A percentile compares a stretch with the other conserved stretches of the same genome.
Conservation (phyloP, 1,284 basidiomycete genomes). For the Papiliotrema laurentii region DNA sequence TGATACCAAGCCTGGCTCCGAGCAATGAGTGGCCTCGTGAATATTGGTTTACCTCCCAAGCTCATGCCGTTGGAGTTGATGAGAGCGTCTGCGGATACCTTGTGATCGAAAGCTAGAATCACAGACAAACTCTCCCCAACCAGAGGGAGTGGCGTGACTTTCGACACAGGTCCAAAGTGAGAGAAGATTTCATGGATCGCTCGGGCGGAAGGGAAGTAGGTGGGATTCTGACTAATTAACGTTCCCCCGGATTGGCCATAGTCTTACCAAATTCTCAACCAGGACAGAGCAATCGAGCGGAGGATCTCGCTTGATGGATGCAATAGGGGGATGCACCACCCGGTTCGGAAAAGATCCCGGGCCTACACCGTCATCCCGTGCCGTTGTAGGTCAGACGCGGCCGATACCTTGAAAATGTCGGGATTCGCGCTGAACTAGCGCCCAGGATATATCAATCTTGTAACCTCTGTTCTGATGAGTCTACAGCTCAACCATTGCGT, state of each 20-base stretch:
- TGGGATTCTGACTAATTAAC: constrained; percentile 30
- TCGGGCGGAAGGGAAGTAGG: constrained; percentile 28
- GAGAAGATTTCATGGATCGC: constrained; percentile 31
- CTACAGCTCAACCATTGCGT: background rate
- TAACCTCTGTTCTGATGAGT: constrained; percentile 30
- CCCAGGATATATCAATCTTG: constrained; percentile 44
- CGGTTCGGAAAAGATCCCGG: constrained; percentile 32
- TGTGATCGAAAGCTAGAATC: constrained; percentile 34
- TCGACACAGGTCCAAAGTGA: constrained; percentile 31
- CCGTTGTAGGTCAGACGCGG: background rate
- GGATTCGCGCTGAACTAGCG: constrained; percentile 40
- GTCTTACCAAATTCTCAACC: constrained; percentile 36
- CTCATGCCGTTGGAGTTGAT: constrained; percentile 28
- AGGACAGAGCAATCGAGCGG: constrained; percentile 25
- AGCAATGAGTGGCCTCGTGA: constrained; percentile 10
- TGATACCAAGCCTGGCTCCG: too few species aligned
- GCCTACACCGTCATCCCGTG: constrained; percentile 6
- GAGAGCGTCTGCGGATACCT: constrained; percentile 25
- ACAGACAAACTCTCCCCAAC: constrained; percentile 16
- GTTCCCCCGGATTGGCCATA: constrained; percentile 8
- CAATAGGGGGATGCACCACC: constrained; percentile 38
- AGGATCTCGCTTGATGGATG: constrained; percentile 19
- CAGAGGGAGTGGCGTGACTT: constrained; percentile 26
- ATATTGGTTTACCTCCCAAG: constrained; percentile 24
- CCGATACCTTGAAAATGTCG: constrained; percentile 24